phyloP scores from a whole-genome alignment of 2,329 filamentous ascomycete genomes.

The Colletotrichum sp. region DNA sequence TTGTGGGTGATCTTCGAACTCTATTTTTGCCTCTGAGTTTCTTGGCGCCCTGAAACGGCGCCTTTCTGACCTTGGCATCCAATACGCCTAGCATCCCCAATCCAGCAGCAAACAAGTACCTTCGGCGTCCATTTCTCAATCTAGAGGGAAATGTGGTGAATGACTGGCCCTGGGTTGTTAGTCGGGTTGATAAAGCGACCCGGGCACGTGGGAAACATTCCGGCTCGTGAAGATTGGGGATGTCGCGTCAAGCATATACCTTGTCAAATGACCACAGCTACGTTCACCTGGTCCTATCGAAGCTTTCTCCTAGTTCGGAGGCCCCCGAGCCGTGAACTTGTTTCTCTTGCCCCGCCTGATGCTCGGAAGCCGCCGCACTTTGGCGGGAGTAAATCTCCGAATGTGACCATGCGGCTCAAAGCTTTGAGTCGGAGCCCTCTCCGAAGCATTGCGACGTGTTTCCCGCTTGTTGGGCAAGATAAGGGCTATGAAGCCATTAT shows the following conservation, averaged over 20 bases:
- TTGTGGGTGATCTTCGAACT: background rate
- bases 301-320: background rate
- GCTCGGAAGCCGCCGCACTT: background rate
- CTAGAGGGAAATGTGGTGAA: no score
- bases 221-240: background rate
- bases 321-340: background rate
- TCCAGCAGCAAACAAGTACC: background rate
- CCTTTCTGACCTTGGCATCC: conserved; percentile 5
- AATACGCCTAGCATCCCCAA: background rate
- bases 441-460: background rate
- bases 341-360: background rate
- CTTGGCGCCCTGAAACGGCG: conserved; percentile 8
- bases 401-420: background rate
- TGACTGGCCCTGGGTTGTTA: background rate
- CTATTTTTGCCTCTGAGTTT: background rate
- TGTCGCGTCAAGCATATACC: background rate
- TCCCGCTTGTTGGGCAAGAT: background rate
- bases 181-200: background rate
- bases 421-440: background rate
- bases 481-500: background rate
- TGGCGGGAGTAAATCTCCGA: background rate
- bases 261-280: background rate
- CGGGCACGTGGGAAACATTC: background rate
- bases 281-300: background rate
- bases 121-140: background rate